These are phyloP conservation scores for Chloridella minuta DNA, from an alignment of 352 stramenopile genomes.

Conservation along the genomic window DNA sequence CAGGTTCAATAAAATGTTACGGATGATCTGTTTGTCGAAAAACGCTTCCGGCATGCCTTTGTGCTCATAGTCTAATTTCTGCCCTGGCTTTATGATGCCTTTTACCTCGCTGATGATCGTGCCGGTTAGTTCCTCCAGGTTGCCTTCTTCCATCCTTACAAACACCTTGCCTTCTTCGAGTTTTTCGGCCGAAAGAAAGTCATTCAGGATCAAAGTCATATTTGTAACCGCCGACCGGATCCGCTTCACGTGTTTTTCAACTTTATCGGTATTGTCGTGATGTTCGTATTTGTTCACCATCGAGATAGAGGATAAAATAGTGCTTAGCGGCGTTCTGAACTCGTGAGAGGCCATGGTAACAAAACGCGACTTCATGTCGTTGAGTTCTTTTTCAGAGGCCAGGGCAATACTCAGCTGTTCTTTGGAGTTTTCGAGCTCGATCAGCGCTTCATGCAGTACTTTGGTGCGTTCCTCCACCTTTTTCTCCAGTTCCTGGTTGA, in stretches of 20 bases:
- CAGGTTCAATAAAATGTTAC: neutral
- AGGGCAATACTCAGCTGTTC: neutral
- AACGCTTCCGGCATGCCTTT: neutral
- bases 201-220: neutral
- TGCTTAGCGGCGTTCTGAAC: neutral
- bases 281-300: neutral
- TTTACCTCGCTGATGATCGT: neutral
- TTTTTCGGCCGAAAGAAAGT: neutral
- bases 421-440: neutral
- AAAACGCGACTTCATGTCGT: neutral
- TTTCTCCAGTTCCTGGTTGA: neutral
- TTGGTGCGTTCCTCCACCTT: neutral
- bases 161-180: neutral
- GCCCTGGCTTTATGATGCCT: neutral
- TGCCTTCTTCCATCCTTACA: neutral
- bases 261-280: neutral
- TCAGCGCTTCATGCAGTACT: neutral
- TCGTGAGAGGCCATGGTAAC: neutral
- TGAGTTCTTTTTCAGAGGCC: neutral
- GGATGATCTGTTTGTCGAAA: neutral
- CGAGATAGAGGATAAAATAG: conserved; percentile 1
- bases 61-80: neutral
- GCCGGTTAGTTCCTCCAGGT: neutral
- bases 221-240: neutral
- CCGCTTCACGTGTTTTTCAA: neutral